Percentiles rank a stretch among this genome's conserved stretches.
Evolutionary conservation across 768 basidiomycete genomes (phyloP).

Genomic region (Goffeauzyma gilvescens): DNA sequence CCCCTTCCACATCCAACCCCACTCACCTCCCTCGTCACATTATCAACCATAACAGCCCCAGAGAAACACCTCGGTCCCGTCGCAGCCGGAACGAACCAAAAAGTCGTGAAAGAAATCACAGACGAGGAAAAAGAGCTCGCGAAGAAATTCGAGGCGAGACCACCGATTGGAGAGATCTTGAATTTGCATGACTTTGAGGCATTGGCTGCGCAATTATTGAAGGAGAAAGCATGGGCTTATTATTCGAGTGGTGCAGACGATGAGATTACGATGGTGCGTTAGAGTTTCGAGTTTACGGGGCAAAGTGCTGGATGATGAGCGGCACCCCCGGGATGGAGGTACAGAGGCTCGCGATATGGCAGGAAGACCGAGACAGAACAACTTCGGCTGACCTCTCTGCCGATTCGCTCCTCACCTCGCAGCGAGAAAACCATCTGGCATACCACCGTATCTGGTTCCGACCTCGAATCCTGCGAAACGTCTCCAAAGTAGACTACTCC

Average conservation of each 20-base stretch:
- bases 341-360: too few species aligned
- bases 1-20: conserved; percentile 11
- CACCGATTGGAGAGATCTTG: conserved; percentile 49
- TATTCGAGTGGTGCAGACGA: conserved; percentile 77
- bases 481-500: conserved; percentile 63
- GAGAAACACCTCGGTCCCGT: conserved; percentile 58
- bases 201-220: conserved; percentile 53
- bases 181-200: conserved; percentile 70
- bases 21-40: conserved; percentile 14
- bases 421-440: conserved; percentile 70
- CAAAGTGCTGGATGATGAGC: too few species aligned
- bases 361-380: too few species aligned
- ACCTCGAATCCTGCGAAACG: conserved; percentile 66
- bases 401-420: too few species aligned
- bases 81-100: conserved; percentile 41
- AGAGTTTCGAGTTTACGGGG: too few species aligned
- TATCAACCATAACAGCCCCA: conserved; percentile 3
- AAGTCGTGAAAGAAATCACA: conserved; percentile 39
- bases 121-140: conserved; percentile 50
- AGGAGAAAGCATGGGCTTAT: conserved; percentile 59
- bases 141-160: conserved; percentile 46
- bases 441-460: conserved; percentile 83
- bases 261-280: conserved; percentile 46
- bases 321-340: too few species aligned
- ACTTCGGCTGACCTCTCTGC: too few species aligned